phyloP scores from a whole-genome alignment of 202 grass and related monocot species.

The Schoenoplectus tabernaemontani region DNA sequence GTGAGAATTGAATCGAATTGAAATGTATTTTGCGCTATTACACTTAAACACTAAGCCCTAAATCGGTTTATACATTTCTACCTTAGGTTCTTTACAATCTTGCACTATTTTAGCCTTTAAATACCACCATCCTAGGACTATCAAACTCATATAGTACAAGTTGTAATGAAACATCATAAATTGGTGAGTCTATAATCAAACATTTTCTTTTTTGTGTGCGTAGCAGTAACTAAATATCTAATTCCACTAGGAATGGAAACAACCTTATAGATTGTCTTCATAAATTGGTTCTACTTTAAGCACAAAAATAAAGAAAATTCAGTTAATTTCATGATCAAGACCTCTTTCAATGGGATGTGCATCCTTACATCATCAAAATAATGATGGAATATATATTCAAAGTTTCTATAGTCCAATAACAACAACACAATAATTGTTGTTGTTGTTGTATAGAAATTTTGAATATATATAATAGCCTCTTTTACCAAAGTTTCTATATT shows the following conservation, averaged over 20 bases:
- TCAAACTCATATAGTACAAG: background rate
- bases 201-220: background rate
- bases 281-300: background rate
- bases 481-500: background rate
- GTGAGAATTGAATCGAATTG: no score
- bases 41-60: no score
- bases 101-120: no score
- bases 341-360: background rate
- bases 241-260: constrained; percentile 4
- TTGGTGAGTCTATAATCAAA: background rate
- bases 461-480: no score
- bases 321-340: background rate
- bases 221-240: background rate
- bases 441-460: no score
- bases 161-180: background rate
- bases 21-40: no score
- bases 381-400: background rate
- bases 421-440: no score
- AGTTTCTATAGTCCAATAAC: no score
- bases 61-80: no score
- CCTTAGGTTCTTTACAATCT: no score
- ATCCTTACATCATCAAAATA: background rate
- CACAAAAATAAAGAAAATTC: background rate
- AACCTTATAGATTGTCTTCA: background rate
- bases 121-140: no score